Conservation (phyloP, 306 rosid species). For the Quercus ilex region DNA sequence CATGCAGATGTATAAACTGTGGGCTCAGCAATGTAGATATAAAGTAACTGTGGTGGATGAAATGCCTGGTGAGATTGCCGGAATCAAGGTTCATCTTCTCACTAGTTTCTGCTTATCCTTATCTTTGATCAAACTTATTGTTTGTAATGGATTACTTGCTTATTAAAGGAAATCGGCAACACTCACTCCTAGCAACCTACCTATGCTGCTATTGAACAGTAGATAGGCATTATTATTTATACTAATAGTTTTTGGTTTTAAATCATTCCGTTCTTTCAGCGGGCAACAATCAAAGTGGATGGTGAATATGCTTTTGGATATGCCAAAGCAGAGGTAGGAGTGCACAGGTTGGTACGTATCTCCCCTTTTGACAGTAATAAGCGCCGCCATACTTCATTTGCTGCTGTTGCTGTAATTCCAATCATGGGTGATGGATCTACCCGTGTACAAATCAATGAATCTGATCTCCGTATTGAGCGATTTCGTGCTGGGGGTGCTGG, state of each 20-base stretch:
- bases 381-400: slow-evolving; percentile 95
- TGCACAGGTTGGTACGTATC: slow-evolving; percentile 89
- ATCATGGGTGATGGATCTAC: slow-evolving; percentile 65
- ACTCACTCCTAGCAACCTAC: neutral
- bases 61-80: slow-evolving; percentile 95
- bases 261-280: slow-evolving; percentile 47
- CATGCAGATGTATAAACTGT: slow-evolving; percentile 89
- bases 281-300: slow-evolving; percentile 91
- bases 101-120: slow-evolving; percentile 25
- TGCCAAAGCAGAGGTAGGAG: slow-evolving; percentile 98
- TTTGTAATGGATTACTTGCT: neutral
- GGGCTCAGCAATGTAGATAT: slow-evolving; percentile 76
- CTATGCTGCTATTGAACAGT: neutral
- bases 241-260: slow-evolving; percentile 21
- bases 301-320: slow-evolving; percentile 95
- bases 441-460: slow-evolving; percentile 78
- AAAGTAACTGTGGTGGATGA: slow-evolving; percentile 76
- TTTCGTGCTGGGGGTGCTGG: slow-evolving; percentile 94
- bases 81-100: slow-evolving; percentile 90
- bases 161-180: neutral
- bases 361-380: slow-evolving; percentile 93
- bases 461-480: slow-evolving; percentile 91
- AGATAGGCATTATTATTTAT: neutral
- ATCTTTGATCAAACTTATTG: neutral
- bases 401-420: slow-evolving; percentile 97